Evolutionary conservation across 768 basidiomycete species (phyloP), one percentile per base, ranked within the genome.

Genomic region (Russula griseocarnosa): DNA sequence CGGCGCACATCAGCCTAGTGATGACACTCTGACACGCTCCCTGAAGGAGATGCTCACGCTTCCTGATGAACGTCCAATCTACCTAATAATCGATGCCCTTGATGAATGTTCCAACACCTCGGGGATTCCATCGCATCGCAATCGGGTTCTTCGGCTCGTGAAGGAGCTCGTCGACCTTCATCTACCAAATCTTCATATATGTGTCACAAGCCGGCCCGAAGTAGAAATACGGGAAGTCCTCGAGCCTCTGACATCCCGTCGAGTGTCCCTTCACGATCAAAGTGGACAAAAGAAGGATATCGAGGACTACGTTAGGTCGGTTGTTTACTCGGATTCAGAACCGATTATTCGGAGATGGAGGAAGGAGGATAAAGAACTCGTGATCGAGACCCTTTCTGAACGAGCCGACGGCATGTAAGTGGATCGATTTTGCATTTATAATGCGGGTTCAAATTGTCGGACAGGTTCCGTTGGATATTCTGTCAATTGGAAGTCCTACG

Each of bases 221-320:
- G 16, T 40, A 11, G 61, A 62, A 47, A 49, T 62, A 4, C 54
- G 36, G 28, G 11, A 24, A 14, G 61, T n/a, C n/a, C 32, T 62
- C 3, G 46, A 49, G 32, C 61, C 53, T 26, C 36, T 62, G 20
- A 26, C 44, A 0, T 28, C 44, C n/a, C 28, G 7, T 22, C 22
- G 20, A 8, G 14, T 62, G 10, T 49, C 46, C 6, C 34, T 62
- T 0, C 44, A 62, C 3, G 54, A 62, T 11, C 16, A 62, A n/a
- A 20, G 16, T 6, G 54, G 61, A 24, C 61, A 62, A 50, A 49
- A 26, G 18, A 8, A 49, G 24, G 61, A 55, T 2, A 40, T 62
- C 3, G 34, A 22, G 0, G 26, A 40, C 26, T 62, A 56, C 11
- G 24, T 56, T 8, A n/a, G n/a, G 18, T 32, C 26, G 0, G 22